These are phyloP conservation scores for Geotrichum candidum DNA, from an alignment of 1,139 yeast genomes.

Conservation along the genomic window DNA sequence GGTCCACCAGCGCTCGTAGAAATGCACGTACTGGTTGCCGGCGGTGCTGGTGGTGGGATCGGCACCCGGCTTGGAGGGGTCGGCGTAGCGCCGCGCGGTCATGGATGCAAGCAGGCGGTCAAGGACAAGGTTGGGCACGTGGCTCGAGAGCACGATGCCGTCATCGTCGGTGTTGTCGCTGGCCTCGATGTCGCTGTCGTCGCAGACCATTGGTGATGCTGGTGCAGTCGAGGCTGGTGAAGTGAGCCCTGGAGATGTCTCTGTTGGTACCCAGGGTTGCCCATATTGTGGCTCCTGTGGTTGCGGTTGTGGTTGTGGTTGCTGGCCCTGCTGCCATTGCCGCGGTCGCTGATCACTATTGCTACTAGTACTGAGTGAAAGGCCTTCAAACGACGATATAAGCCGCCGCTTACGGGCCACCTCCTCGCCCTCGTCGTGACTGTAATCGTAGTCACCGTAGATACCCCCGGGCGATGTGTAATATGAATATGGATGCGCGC, in stretches of 20 bases:
- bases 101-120: not conserved
- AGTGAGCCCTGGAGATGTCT: conserved; percentile 14
- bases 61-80: not conserved
- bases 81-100: not conserved
- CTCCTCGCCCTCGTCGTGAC: not conserved
- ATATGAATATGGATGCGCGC: not conserved
- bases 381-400: conserved; percentile 14
- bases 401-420: conserved; percentile 12
- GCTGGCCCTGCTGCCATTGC: not conserved
- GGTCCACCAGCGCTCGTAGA: not conserved
- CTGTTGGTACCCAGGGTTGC: conserved; percentile 4
- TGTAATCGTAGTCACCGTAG: not conserved
- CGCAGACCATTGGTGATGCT: not conserved
- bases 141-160: not conserved
- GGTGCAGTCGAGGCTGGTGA: not conserved
- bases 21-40: not conserved
- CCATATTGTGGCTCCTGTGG: not conserved
- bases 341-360: not conserved
- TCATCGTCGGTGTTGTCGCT: conserved; percentile 15
- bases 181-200: not conserved
- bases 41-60: not conserved
- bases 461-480: not conserved
- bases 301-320: not conserved
- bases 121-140: not conserved
- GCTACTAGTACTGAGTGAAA: conserved; percentile 2